phyloP scores from a whole-genome alignment of 2,329 filamentous ascomycete species.

The Sporothrix pseudoabietina region DNA sequence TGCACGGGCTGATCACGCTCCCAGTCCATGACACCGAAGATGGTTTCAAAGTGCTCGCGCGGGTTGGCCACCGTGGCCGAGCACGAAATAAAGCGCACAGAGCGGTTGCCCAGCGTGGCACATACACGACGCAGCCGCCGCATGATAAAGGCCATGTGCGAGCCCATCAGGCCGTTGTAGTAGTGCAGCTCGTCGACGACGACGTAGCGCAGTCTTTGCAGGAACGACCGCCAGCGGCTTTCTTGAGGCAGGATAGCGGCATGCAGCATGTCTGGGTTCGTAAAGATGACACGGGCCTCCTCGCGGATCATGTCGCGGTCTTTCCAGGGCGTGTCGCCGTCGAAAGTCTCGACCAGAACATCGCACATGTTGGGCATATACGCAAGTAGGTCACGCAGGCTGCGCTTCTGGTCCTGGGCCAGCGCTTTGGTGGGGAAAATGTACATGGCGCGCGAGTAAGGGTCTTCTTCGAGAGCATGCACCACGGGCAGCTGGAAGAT shows the following conservation, averaged over 20 bases:
- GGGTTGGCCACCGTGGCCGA: slow-evolving; percentile 96
- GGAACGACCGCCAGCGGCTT: slow-evolving; percentile 80
- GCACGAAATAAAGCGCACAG: slow-evolving; percentile 89
- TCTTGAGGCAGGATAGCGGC: slow-evolving; percentile 92
- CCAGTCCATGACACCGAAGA: slow-evolving; percentile 79
- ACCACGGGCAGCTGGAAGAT: slow-evolving; percentile 96
- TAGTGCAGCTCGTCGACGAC: slow-evolving; percentile 93
- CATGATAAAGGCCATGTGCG: slow-evolving; percentile 95
- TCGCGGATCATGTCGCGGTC: slow-evolving; percentile 81
- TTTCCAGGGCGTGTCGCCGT: slow-evolving; percentile 86
- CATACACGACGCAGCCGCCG: slow-evolving; percentile 83
- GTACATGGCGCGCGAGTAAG: slow-evolving; percentile 83
- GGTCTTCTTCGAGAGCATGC: slow-evolving; percentile 78
- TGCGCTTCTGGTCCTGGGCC: slow-evolving; percentile 89
- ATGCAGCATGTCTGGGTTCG: slow-evolving; percentile 97
- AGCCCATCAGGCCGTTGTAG: slow-evolving; percentile 92
- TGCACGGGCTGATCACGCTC: slow-evolving; percentile 52
- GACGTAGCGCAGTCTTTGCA: slow-evolving; percentile 86
- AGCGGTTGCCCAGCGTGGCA: slow-evolving; percentile 81
- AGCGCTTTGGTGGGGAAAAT: slow-evolving; percentile 98
- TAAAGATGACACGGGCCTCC: slow-evolving; percentile 90
- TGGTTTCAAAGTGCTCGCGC: slow-evolving; percentile 83
- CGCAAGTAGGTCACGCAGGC: slow-evolving; percentile 78
- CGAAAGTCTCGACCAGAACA: slow-evolving; percentile 85
- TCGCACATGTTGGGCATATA: slow-evolving; percentile 79